A percentile compares a stretch with the other conserved stretches of the same genome.
Conservation (phyloP, 768 basidiomycete genomes). For the Sistotremastrum suecicum region DNA sequence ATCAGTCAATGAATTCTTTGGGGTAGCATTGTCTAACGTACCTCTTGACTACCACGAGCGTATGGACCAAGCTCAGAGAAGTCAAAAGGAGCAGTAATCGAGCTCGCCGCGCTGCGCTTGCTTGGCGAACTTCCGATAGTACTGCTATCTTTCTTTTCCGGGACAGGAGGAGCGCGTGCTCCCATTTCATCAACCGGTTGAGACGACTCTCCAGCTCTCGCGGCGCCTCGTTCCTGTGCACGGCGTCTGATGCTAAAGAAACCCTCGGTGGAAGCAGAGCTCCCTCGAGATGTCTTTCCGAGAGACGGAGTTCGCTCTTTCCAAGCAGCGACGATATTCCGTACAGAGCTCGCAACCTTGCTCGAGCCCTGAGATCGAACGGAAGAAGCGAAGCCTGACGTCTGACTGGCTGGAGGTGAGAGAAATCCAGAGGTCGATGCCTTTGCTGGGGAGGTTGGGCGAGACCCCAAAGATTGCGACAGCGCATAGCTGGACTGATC, state of each 20-base stretch:
- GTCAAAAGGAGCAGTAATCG: constrained; percentile 33
- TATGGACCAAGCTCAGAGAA: constrained; percentile 31
- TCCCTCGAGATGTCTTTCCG: constrained; percentile 22
- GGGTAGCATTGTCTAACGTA: constrained; percentile 13
- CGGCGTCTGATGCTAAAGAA: constrained; percentile 39
- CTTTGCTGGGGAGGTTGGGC: constrained; percentile 3
- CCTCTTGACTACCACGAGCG: constrained; percentile 28
- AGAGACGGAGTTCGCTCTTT: constrained; percentile 54
- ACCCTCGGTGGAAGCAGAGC: constrained; percentile 26
- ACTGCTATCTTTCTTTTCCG: constrained; percentile 4
- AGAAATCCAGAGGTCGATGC: constrained; percentile 2
- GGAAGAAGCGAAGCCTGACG: neutral
- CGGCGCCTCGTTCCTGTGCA: constrained; percentile 14
- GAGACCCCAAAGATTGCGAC: constrained; percentile 1
- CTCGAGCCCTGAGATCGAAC: too few relatives aligned
- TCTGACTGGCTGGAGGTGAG: neutral
- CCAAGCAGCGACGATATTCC: constrained; percentile 70
- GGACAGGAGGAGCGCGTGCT: neutral
- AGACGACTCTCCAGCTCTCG: constrained; percentile 11
- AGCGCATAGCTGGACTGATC: neutral
- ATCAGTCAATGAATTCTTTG: neutral
- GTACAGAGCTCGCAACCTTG: constrained; percentile 34
- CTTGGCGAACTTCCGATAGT: constrained; percentile 16
- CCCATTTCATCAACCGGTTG: neutral
- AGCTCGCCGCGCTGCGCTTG: constrained; percentile 16